Percentiles rank a stretch among this genome's conserved stretches.
Conservation (phyloP, 2,329 filamentous ascomycete species). For the Penicillium janthinellum region DNA sequence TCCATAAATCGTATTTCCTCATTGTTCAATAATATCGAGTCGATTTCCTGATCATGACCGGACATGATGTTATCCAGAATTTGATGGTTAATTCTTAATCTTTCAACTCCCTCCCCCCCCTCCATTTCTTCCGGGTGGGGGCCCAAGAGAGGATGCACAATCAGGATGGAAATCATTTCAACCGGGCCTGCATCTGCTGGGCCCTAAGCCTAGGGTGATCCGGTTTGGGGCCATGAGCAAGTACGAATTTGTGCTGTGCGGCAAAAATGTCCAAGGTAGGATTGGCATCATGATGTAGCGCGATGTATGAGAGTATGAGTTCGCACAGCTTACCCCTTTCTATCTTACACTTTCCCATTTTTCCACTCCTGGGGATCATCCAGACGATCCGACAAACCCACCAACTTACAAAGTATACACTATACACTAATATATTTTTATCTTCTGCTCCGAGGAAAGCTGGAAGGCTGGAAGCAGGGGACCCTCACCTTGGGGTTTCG, state of each 20-base stretch:
- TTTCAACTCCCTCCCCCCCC: neutral
- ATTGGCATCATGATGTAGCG: slow-evolving; percentile 10
- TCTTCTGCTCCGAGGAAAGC: slow-evolving; percentile 4
- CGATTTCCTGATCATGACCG: neutral
- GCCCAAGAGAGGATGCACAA: neutral
- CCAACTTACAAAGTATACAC: neutral
- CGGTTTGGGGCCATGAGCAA: neutral
- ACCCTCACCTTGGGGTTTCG: slow-evolving; percentile 17
- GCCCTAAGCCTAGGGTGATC: neutral
- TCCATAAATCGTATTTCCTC: neutral
- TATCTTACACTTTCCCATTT: slow-evolving; percentile 1
- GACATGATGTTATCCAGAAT: neutral
- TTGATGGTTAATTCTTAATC: neutral
- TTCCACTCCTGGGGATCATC: slow-evolving; percentile 13
- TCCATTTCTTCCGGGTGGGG: neutral
- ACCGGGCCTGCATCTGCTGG: slow-evolving; percentile 1
- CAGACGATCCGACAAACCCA: neutral
- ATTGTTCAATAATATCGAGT: neutral
- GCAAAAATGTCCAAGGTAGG: slow-evolving; percentile 6
- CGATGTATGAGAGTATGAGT: neutral
- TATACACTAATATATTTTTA: slow-evolving; percentile 13
- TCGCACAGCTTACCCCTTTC: neutral
- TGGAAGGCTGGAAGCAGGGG: neutral
- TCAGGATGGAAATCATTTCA: slow-evolving; percentile 3
- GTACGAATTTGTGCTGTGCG: neutral